phyloP scores from a whole-genome alignment of 768 basidiomycete genomes.

The Termitomyces sp. region DNA sequence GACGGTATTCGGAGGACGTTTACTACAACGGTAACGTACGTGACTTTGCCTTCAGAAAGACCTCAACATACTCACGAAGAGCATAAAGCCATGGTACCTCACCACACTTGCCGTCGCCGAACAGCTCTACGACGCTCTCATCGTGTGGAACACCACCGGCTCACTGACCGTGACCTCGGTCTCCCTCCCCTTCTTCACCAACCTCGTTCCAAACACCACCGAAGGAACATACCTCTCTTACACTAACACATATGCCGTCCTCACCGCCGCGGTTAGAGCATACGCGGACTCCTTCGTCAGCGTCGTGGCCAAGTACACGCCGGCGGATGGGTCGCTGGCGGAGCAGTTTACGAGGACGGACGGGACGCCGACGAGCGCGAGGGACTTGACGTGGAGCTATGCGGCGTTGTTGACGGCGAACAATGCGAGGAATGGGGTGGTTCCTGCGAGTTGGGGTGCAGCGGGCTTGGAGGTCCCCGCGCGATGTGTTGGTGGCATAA shows the following conservation, averaged over 20 bases:
- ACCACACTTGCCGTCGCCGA: conserved; percentile 66
- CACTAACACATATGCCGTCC: conserved; percentile 40
- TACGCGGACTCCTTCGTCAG: conserved; percentile 67
- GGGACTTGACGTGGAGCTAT: too few species aligned
- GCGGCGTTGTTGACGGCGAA: conserved; percentile 52
- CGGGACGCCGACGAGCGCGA: conserved; percentile 43
- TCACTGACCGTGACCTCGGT: conserved; percentile 47
- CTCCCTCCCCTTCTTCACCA: conserved; percentile 70
- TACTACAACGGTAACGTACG: conserved; percentile 70
- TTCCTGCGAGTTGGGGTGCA: conserved; percentile 63
- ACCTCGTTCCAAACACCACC: conserved; percentile 42
- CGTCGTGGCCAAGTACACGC: conserved; percentile 57
- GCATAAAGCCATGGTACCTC: conserved; percentile 69
- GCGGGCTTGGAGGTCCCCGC: conserved; percentile 43
- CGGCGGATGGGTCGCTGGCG: conserved; percentile 50
- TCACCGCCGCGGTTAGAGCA: conserved; percentile 41
- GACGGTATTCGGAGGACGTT: conserved; percentile 71
- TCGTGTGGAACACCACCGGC: conserved; percentile 54
- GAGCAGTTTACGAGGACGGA: conserved; percentile 54
- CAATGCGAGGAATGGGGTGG: conserved; percentile 42
- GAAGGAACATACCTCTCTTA: conserved; percentile 48
- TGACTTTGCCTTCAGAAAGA: conserved; percentile 11
- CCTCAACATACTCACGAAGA: conserved; percentile 11
- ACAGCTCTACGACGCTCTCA: conserved; percentile 69
- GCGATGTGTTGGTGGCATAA: conserved; percentile 31